Percentiles rank a stretch among this genome's conserved stretches.
Evolutionary conservation across 345 rosid genomes (phyloP).

Genomic region (Lumnitzera littorea): DNA sequence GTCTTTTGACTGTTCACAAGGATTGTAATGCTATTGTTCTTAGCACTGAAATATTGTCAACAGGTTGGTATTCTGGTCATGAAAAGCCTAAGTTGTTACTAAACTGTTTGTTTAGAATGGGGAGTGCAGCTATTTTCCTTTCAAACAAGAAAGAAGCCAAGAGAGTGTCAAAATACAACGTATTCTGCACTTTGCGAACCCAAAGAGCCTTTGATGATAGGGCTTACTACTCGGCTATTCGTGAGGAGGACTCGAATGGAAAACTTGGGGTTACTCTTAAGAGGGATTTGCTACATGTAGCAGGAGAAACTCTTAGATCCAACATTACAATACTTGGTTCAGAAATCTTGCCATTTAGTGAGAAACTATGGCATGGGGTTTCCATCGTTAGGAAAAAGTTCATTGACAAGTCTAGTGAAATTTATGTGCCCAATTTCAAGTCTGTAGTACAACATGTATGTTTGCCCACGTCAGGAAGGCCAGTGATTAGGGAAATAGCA

Average conservation of each 20-base stretch:
- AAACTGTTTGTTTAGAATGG: constrained; percentile 54
- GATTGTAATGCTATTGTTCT: constrained; percentile 33
- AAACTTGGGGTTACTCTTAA: constrained; percentile 44
- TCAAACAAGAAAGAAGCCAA: constrained; percentile 29
- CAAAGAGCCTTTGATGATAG: constrained; percentile 33
- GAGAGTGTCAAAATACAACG: constrained; percentile 30
- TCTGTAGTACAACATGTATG: constrained; percentile 40
- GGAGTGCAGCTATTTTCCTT: constrained; percentile 45
- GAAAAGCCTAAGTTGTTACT: constrained; percentile 38
- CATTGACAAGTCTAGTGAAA: constrained; percentile 16
- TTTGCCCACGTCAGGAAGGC: constrained; percentile 41
- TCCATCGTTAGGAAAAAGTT: constrained; percentile 21
- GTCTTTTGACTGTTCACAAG: constrained; percentile 26
- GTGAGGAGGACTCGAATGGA: constrained; percentile 47
- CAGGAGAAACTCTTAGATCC: constrained; percentile 27
- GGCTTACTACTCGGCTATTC: constrained; percentile 24
- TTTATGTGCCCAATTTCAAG: constrained; percentile 42
- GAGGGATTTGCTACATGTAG: constrained; percentile 28
- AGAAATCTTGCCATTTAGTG: constrained; percentile 25
- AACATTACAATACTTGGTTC: constrained; percentile 30
- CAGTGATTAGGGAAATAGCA: constrained; percentile 31
- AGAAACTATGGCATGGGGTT: constrained; percentile 18
- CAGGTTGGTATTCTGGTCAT: constrained; percentile 50
- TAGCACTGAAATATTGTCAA: constrained; percentile 52
- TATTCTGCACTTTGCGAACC: constrained; percentile 25